These are phyloP conservation scores for Fusarium sambucinum DNA, from an alignment of 2,329 filamentous ascomycete genomes.

Conservation along the genomic window DNA sequence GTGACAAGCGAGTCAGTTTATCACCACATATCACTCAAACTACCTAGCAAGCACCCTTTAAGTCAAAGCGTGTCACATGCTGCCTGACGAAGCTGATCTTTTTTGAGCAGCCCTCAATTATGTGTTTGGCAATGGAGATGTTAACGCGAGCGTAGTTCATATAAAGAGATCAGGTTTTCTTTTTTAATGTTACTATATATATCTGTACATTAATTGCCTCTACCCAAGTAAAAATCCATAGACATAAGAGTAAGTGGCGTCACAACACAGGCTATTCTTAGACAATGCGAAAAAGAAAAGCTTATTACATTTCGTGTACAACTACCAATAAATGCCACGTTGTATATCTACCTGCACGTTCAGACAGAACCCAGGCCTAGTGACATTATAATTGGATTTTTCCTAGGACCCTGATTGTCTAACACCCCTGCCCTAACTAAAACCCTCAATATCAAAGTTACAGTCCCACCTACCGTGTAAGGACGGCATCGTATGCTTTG, in stretches of 20 bases:
- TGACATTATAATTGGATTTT: slow-evolving; percentile 35
- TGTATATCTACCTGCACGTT: slow-evolving; percentile 25
- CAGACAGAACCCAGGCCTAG: background rate
- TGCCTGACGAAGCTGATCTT: slow-evolving; percentile 9
- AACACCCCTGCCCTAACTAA: slow-evolving; percentile 30
- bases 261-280: background rate
- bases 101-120: background rate
- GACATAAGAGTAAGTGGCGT: background rate
- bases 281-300: background rate
- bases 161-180: background rate
- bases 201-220: no score
- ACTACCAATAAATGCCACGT: background rate
- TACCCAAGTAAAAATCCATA: background rate
- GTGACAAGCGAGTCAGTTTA: slow-evolving; percentile 9
- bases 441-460: slow-evolving; percentile 19
- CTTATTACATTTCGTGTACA: background rate
- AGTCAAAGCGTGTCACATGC: slow-evolving; percentile 18
- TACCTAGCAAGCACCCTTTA: background rate
- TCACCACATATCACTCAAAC: slow-evolving; percentile 1
- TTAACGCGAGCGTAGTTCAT: background rate
- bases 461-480: slow-evolving; percentile 15
- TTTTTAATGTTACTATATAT: background rate
- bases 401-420: slow-evolving; percentile 20
- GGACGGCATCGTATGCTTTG: background rate
- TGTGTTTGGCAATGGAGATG: background rate